Evolutionary conservation across 2,329 filamentous ascomycete species (phyloP), one percentile per base, ranked within the genome.

Genomic region (Mycosphaerella sp.): DNA sequence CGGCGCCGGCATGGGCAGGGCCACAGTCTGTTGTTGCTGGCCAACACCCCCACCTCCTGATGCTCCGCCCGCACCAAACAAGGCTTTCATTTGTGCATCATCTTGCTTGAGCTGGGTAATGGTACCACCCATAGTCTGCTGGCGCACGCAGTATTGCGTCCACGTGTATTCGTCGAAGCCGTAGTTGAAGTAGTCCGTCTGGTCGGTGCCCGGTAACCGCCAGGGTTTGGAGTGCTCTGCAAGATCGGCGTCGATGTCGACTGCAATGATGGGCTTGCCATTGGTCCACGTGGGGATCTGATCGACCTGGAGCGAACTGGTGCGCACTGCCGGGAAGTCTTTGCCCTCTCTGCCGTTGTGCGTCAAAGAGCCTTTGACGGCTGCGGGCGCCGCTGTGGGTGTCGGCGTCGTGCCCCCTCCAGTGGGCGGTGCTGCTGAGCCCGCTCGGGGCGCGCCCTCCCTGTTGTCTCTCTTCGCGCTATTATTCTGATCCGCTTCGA

Each of bases 111-210:
- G 91, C 45, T 86, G 82, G 54, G 81, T 82, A 62, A 89, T 89
- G 63, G 92, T 88, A 61, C 82, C 82, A 14, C 87, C 82, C 65
- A 96, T 78, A 23, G 77, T 78, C 61, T 93, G 84, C 70, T 97
- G 93, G 67, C 95, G 95, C 56, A 89, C 78, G 32, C 91, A 90
- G 70, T 98, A 98, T 51, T 91, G 81, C 5, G 91, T 87, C 93
- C 93, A 98, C 1, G 91, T 95, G 72, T 96, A 97, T 72, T 97
- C 92, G 73, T 97, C 92, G 68, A 97, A 97, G 55, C 92, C 92
- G 72, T 97, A 97, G 76, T 97, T 97, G 81, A 97, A 97, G 74
- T 95, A 97, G 70, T 98, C 93, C 56, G 87, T 93, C 51, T 95
- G 83, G 66, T 98, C 93, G 9, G 92, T 91, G 45, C 93, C 93